Conservation (phyloP, 192 early-diverging fungal species). For the Podochytrium sp. region DNA sequence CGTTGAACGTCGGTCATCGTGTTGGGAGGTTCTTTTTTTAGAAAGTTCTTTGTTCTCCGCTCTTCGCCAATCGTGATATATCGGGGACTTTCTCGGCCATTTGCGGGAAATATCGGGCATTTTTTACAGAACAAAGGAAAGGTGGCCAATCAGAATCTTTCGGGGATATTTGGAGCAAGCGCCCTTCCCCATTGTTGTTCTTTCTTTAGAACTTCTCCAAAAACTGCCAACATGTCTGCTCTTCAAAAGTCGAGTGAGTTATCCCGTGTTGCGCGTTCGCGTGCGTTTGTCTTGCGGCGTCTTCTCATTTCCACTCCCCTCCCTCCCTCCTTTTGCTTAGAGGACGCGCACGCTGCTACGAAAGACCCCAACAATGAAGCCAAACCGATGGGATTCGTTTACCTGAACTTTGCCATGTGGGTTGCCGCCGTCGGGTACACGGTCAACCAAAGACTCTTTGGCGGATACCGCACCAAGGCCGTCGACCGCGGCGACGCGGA, state of each 20-base stretch:
- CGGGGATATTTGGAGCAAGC: neutral
- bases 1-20: slow-evolving; percentile 19
- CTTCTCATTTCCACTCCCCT: no score
- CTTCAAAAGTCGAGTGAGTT: slow-evolving; percentile 10
- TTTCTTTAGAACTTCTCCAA: slow-evolving; percentile 13
- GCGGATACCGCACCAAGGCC: slow-evolving; percentile 7
- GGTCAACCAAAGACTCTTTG: slow-evolving; percentile 26
- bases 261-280: neutral
- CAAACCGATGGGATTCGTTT: slow-evolving; percentile 27
- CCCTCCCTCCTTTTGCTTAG: neutral
- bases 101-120: neutral
- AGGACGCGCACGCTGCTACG: neutral
- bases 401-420: slow-evolving; percentile 38
- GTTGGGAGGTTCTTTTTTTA: slow-evolving; percentile 65
- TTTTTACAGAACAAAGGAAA: neutral
- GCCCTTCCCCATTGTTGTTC: neutral
- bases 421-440: neutral
- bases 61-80: neutral
- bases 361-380: neutral
- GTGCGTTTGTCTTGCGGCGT: no score
- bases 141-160: neutral
- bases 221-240: slow-evolving; percentile 27
- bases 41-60: neutral
- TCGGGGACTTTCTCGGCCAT: neutral
- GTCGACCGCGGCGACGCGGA: slow-evolving; percentile 38